phyloP scores from a whole-genome alignment of 2,329 filamentous ascomycete genomes.

The Xylaria hypoxylon region DNA sequence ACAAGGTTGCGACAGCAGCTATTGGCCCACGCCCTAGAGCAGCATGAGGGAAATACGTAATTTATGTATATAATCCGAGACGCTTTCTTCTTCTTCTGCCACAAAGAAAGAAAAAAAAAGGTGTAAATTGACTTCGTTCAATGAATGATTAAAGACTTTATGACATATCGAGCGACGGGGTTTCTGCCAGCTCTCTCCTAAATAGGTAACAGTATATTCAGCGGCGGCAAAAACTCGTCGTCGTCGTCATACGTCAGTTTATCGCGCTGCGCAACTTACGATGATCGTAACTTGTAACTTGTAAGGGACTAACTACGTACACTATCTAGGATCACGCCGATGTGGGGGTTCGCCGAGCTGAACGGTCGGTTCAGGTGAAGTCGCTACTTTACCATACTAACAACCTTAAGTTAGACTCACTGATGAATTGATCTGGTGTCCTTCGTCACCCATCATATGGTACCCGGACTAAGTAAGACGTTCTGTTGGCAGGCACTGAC shows the following conservation, averaged over 20 bases:
- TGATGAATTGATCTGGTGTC: neutral
- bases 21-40: neutral
- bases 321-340: conserved; percentile 17
- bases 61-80: neutral
- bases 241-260: conserved; percentile 28
- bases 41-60: neutral
- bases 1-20: neutral
- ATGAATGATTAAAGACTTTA: neutral
- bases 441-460: neutral
- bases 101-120: neutral
- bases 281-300: no score
- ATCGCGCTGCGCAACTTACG: conserved; percentile 7
- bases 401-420: neutral
- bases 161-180: neutral
- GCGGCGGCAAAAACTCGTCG: conserved; percentile 19
- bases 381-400: neutral
- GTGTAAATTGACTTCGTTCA: neutral
- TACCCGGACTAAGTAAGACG: neutral
- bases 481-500: neutral
- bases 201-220: neutral
- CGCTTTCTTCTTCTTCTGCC: neutral
- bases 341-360: conserved; percentile 22
- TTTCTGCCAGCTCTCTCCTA: neutral
- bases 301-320: no score
- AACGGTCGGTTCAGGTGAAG: conserved; percentile 1